Percentiles rank a stretch among this genome's conserved stretches.
Conservation (phyloP, 805 yeast genomes). For the Isabelozyma rhagii region DNA sequence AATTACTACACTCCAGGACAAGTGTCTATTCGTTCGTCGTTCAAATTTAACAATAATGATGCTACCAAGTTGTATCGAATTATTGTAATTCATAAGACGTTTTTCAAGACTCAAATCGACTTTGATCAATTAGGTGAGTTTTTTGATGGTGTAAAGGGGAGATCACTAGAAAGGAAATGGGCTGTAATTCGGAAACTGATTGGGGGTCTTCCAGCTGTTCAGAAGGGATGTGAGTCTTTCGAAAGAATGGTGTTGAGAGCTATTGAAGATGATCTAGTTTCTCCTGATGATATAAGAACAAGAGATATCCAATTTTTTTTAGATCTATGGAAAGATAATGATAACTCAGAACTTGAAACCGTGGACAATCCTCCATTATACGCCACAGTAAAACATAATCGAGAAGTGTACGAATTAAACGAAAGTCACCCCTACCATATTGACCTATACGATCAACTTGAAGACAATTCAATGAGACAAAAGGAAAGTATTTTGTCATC, state of each 20-base stretch:
- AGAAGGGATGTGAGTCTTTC: conserved; percentile 61
- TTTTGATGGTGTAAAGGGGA: conserved; percentile 42
- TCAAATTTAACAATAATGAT: conserved; percentile 41
- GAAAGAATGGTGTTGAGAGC: conserved; percentile 60
- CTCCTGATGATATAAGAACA: conserved; percentile 47
- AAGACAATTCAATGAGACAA: conserved; percentile 65
- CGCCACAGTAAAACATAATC: conserved; percentile 45
- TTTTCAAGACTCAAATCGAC: conserved; percentile 53
- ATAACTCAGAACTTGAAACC: conserved; percentile 26
- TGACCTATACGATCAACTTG: conserved; percentile 42
- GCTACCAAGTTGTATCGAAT: conserved; percentile 57
- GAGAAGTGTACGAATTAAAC: conserved; percentile 33
- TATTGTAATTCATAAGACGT: conserved; percentile 65
- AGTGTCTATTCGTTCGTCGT: conserved; percentile 5
- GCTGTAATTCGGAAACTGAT: conserved; percentile 53
- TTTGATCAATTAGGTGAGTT: conserved; percentile 59
- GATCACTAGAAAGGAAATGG: conserved; percentile 64
- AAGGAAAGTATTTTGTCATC: conserved; percentile 55
- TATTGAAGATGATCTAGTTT: conserved; percentile 53
- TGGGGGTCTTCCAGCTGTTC: conserved; percentile 51
- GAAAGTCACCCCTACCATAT: conserved; percentile 6
- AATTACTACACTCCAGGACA: conserved; percentile 7
- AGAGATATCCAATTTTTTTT: conserved; percentile 51
- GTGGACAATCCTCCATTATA: conserved; percentile 37
- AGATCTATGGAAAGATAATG: conserved; percentile 63